phyloP scores from a whole-genome alignment of 2,329 filamentous ascomycete genomes.

The Sclerotinia glacialis region DNA sequence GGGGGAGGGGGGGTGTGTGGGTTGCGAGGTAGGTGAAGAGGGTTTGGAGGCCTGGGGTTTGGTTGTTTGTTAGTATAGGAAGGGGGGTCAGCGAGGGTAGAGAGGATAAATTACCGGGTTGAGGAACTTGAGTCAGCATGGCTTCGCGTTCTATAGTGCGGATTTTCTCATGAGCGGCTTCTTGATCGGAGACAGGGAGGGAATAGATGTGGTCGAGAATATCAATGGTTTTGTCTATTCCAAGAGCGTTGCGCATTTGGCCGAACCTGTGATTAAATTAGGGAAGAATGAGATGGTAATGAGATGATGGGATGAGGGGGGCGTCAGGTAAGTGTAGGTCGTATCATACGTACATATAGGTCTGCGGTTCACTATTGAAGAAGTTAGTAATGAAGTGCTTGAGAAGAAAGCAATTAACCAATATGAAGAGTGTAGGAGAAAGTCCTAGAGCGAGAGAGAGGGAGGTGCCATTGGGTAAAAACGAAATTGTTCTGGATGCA shows the following conservation, averaged over 20 bases:
- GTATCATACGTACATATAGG: constrained; percentile 16
- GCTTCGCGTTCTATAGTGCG: constrained; percentile 75
- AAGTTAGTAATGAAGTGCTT: background rate
- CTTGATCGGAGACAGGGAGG: constrained; percentile 61
- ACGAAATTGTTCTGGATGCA: background rate
- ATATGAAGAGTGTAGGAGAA: background rate
- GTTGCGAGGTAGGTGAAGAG: constrained; percentile 81
- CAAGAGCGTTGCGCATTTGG: constrained; percentile 75
- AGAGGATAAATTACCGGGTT: constrained; percentile 70
- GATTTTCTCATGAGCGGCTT: constrained; percentile 68
- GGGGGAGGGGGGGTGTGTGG: constrained; percentile 54
- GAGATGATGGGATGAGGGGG: background rate
- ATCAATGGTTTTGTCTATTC: constrained; percentile 70
- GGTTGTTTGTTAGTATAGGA: constrained; percentile 88
- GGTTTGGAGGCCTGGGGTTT: constrained; percentile 59
- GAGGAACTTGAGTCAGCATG: constrained; percentile 76
- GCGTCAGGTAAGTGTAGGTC: background rate
- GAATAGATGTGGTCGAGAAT: constrained; percentile 85
- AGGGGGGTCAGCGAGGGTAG: constrained; percentile 56
- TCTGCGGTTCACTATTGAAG: constrained; percentile 20
- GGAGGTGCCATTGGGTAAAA: background rate
- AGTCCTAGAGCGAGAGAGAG: background rate
- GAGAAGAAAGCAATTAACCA: no score
- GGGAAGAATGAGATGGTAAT: background rate
- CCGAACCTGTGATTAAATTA: constrained; percentile 74